Conservation (phyloP, 305 asterid genomes). For the Fraxinus latifolia region DNA sequence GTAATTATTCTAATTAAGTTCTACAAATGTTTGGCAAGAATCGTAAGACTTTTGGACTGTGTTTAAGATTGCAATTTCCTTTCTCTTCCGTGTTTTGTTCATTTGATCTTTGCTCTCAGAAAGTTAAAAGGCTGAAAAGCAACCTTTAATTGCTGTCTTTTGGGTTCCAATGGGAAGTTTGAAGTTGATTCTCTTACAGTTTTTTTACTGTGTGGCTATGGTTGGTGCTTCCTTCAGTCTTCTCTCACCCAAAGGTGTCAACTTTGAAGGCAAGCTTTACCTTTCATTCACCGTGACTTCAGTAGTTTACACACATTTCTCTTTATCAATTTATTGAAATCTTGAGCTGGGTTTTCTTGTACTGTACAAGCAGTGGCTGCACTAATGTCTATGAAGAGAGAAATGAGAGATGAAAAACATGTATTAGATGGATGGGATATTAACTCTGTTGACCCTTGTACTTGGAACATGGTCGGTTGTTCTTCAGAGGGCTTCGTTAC, state of each 20-base stretch:
- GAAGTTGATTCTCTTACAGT: slow-evolving; percentile 36
- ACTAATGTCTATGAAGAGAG: slow-evolving; percentile 74
- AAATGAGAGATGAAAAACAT: slow-evolving; percentile 60
- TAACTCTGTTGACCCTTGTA: slow-evolving; percentile 95
- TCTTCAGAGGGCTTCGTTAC: slow-evolving; percentile 73
- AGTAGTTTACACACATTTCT: not conserved
- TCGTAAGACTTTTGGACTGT: not conserved
- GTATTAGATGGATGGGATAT: slow-evolving; percentile 96
- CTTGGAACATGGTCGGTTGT: slow-evolving; percentile 96
- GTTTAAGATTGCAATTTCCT: not conserved
- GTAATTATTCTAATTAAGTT: not conserved
- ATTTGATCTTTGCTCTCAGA: not conserved
- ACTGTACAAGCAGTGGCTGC: slow-evolving; percentile 66
- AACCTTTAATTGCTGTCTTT: not conserved
- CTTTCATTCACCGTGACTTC: slow-evolving; percentile 16
- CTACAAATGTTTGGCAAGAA: not conserved
- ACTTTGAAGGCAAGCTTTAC: slow-evolving; percentile 72
- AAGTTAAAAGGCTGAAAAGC: slow-evolving; percentile 5
- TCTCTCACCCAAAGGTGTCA: slow-evolving; percentile 95
- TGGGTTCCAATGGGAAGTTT: slow-evolving; percentile 45
- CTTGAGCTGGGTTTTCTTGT: slow-evolving; percentile 21
- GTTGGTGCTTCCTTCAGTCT: slow-evolving; percentile 49
- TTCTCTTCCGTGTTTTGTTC: not conserved
- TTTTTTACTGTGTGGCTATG: slow-evolving; percentile 30
- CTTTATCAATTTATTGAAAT: slow-evolving; percentile 11